A percentile compares a stretch with the other conserved stretches of the same genome.
phyloP scores from a whole-genome alignment of 2,329 filamentous ascomycete genomes.

The Stemphylium beticola region DNA sequence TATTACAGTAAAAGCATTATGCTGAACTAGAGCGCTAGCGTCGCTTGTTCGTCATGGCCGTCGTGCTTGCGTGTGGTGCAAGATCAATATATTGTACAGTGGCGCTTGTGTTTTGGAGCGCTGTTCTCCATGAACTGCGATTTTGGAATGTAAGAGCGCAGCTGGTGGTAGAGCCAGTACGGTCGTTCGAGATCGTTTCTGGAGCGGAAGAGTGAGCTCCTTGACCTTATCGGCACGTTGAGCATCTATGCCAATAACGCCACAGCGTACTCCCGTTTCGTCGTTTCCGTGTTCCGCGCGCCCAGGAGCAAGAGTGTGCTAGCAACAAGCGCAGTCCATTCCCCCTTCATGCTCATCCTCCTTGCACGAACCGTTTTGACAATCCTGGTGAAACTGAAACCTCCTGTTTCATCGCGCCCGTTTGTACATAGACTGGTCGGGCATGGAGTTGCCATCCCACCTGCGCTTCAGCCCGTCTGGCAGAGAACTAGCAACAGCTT shows the following conservation, averaged over 20 bases:
- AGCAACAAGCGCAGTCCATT: constrained; percentile 1
- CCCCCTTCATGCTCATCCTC: neutral
- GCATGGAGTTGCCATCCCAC: constrained; percentile 51
- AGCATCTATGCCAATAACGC: neutral
- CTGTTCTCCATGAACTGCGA: neutral
- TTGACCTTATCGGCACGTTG: neutral
- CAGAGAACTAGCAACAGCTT: constrained; percentile 54
- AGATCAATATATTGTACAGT: constrained; percentile 29
- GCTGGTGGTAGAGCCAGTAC: neutral
- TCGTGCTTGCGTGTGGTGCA: constrained; percentile 25
- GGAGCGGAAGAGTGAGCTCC: neutral
- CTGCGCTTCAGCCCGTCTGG: constrained; percentile 53
- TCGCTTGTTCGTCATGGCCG: constrained; percentile 23
- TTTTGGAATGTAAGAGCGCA: neutral
- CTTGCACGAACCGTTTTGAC: neutral
- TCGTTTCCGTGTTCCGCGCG: neutral
- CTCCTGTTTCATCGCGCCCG: constrained; percentile 39
- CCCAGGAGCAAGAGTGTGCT: neutral
- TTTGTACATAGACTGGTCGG: constrained; percentile 49
- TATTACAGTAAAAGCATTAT: constrained; percentile 21
- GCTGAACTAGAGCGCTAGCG: constrained; percentile 22
- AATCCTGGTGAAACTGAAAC: neutral
- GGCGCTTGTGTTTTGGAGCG: constrained; percentile 14
- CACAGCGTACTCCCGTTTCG: neutral
- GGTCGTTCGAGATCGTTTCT: neutral